Evolutionary conservation across 768 basidiomycete genomes (phyloP).

Genomic region (Suillus subluteus): DNA sequence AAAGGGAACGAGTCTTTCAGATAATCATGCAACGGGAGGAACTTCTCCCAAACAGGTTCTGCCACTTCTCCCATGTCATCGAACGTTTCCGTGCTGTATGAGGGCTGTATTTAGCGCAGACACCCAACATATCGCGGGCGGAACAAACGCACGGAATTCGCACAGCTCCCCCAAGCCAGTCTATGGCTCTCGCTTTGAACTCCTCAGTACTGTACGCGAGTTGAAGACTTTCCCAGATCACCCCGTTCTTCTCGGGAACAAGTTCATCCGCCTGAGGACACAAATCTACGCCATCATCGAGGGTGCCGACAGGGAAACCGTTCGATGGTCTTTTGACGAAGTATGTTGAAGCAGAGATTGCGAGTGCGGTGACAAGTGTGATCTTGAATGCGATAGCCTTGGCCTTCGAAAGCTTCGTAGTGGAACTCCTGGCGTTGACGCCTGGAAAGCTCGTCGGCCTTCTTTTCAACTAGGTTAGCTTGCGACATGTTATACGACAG

Average conservation of each 20-base stretch:
- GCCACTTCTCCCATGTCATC: slow-evolving; percentile 50
- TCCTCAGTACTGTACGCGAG: slow-evolving; percentile 34
- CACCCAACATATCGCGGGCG: neutral
- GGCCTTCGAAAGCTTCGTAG: slow-evolving; percentile 33
- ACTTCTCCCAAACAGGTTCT: slow-evolving; percentile 60
- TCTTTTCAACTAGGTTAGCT: neutral
- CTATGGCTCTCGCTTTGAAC: slow-evolving; percentile 39
- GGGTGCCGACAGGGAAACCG: neutral
- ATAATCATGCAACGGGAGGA: slow-evolving; percentile 58
- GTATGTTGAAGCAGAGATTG: slow-evolving; percentile 19
- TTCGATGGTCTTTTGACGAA: slow-evolving; percentile 14
- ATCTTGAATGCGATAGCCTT: slow-evolving; percentile 14
- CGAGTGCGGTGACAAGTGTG: slow-evolving; percentile 18
- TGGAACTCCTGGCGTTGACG: neutral
- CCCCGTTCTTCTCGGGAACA: slow-evolving; percentile 37
- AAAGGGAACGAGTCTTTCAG: slow-evolving; percentile 61
- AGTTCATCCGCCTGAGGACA: slow-evolving; percentile 41
- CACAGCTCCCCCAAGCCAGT: slow-evolving; percentile 45
- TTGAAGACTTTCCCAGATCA: slow-evolving; percentile 37
- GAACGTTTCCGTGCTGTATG: slow-evolving; percentile 51
- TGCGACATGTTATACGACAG: neutral
- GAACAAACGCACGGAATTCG: slow-evolving; percentile 40
- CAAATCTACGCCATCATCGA: slow-evolving; percentile 15
- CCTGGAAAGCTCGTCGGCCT: slow-evolving; percentile 4
- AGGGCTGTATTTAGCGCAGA: neutral